A percentile compares a stretch with the other conserved stretches of the same genome.
Conservation (phyloP, 2,329 filamentous ascomycete genomes). For the Neurospora sp. region DNA sequence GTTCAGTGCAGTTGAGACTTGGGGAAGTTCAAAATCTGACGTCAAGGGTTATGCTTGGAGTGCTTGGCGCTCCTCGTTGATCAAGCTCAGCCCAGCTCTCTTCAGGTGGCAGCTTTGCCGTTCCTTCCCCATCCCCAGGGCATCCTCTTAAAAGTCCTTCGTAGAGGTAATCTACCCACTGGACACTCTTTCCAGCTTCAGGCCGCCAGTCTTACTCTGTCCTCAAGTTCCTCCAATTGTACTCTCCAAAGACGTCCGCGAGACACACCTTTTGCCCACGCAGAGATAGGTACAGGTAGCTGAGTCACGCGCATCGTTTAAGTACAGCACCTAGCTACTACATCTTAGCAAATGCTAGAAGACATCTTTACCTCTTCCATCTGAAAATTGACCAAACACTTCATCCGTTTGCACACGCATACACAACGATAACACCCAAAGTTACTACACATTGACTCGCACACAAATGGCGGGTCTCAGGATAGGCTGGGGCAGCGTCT, state of each 20-base stretch:
- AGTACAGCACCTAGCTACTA: background rate
- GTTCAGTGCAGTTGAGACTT: background rate
- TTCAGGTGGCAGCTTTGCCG: conserved; percentile 1
- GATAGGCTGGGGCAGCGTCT: conserved; percentile 37
- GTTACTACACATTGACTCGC: background rate
- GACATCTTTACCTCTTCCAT: background rate
- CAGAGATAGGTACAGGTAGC: background rate
- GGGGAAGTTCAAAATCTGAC: conserved; percentile 6
- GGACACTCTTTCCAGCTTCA: background rate
- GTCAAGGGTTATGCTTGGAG: conserved; percentile 5
- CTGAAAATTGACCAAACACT: background rate
- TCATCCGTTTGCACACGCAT: background rate
- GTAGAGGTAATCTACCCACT: background rate
- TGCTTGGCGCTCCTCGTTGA: conserved; percentile 7
- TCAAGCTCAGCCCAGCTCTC: conserved; percentile 8
- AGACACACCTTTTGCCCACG: background rate
- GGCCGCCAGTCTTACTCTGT: background rate
- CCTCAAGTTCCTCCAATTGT: background rate
- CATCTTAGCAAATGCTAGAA: background rate
- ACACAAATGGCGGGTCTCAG: conserved; percentile 36
- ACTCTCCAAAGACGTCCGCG: background rate
- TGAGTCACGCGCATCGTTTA: background rate
- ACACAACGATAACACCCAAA: background rate
- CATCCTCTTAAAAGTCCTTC: background rate
- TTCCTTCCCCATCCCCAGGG: background rate